Percentiles rank a stretch among this genome's conserved stretches.
Conservation (phyloP, 2,329 filamentous ascomycete genomes). For the Leptosphaerulina australis region DNA sequence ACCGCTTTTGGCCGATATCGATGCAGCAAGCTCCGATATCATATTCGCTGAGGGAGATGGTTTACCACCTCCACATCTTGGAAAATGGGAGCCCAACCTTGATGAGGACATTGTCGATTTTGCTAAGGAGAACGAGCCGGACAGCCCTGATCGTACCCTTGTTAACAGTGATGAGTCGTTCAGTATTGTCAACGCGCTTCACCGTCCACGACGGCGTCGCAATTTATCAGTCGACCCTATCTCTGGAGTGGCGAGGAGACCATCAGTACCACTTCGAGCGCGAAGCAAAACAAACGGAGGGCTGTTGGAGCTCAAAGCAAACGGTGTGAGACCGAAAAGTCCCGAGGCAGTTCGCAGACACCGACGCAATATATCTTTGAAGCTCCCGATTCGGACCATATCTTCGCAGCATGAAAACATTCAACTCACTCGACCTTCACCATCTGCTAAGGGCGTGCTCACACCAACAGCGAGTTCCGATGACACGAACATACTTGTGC, state of each 20-base stretch:
- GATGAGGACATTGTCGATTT: not conserved
- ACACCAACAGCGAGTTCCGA: conserved; percentile 3
- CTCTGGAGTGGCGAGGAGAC: not conserved
- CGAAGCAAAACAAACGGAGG: conserved; percentile 24
- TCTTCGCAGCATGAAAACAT: not conserved
- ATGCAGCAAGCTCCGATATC: not conserved
- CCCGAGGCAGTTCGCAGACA: conserved; percentile 18
- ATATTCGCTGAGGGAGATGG: not conserved
- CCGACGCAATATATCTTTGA: conserved; percentile 31
- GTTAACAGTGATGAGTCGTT: not conserved
- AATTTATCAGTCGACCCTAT: not conserved
- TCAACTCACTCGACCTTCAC: not conserved
- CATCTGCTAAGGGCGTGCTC: conserved; percentile 9
- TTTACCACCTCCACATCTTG: not conserved
- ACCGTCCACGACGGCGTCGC: not conserved
- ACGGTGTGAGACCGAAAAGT: conserved; percentile 12
- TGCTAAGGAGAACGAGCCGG: not conserved
- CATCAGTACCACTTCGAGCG: conserved; percentile 3
- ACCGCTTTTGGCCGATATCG: not conserved
- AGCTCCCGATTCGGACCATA: conserved; percentile 22
- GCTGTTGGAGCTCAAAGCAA: conserved; percentile 29
- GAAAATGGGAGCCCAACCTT: too few species aligned
- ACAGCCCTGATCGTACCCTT: not conserved
- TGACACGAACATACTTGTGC: conserved; percentile 6
- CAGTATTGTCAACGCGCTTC: not conserved